phyloP scores from a whole-genome alignment of 2,329 filamentous ascomycete genomes.

The Emmonsiellopsis sp. region DNA sequence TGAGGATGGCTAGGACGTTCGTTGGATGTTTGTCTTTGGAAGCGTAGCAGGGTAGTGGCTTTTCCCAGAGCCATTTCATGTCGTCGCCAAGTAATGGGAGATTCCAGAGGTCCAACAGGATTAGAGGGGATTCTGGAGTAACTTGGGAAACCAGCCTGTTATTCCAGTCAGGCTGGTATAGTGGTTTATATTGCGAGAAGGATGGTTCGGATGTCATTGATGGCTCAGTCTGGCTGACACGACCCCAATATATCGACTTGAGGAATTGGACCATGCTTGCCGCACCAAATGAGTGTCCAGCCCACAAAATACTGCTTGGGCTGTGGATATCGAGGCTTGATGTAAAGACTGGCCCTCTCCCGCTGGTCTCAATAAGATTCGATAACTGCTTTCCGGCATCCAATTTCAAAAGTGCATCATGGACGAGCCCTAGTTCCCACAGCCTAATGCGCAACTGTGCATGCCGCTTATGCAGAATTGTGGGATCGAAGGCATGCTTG shows the following conservation, averaged over 20 bases:
- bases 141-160: slow-evolving; percentile 57
- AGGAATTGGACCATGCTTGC: slow-evolving; percentile 66
- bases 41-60: slow-evolving; percentile 62
- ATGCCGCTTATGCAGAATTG: slow-evolving; percentile 60
- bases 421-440: slow-evolving; percentile 67
- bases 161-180: slow-evolving; percentile 51
- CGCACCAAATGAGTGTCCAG: slow-evolving; percentile 74
- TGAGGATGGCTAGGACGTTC: slow-evolving; percentile 62
- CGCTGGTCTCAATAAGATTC: slow-evolving; percentile 24
- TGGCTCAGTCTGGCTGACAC: slow-evolving; percentile 33
- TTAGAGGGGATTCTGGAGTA: slow-evolving; percentile 54
- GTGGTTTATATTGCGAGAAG: slow-evolving; percentile 41
- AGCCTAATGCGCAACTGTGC: slow-evolving; percentile 64
- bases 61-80: slow-evolving; percentile 57
- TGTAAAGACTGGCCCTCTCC: slow-evolving; percentile 37
- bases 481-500: slow-evolving; percentile 54
- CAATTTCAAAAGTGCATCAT: slow-evolving; percentile 59
- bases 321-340: slow-evolving; percentile 57
- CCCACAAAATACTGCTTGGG: slow-evolving; percentile 65
- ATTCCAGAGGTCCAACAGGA: slow-evolving; percentile 75
- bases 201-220: background rate
- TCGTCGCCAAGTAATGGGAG: slow-evolving; percentile 58
- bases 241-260: slow-evolving; percentile 66
- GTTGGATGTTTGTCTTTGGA: slow-evolving; percentile 42
- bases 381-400: slow-evolving; percentile 43